A percentile compares a stretch with the other conserved stretches of the same genome.
Conservation (phyloP, 768 basidiomycete genomes). For the Albatrellus ellisii region DNA sequence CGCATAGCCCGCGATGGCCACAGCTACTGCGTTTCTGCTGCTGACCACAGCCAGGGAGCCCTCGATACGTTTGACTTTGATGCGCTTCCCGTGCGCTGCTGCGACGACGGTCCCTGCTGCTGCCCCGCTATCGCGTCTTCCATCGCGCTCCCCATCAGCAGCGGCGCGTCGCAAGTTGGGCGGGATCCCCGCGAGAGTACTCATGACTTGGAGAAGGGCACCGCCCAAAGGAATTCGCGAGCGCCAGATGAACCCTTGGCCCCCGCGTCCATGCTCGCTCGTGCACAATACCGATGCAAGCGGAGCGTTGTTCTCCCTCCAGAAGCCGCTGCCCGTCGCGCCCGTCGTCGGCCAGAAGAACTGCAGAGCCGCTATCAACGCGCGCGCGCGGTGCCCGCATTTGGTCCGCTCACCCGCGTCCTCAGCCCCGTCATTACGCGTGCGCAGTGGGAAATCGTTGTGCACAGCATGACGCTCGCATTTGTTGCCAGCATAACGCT, state of each 20-base stretch:
- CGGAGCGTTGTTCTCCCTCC: constrained; percentile 1
- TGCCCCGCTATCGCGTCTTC: constrained; percentile 10
- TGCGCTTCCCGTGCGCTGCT: constrained; percentile 18
- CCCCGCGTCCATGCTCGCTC: constrained; percentile 5
- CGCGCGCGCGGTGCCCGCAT: constrained; percentile 41
- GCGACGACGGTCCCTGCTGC: constrained; percentile 10
- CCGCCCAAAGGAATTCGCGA: no score
- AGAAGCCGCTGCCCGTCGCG: background rate
- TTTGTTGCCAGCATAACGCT: constrained; percentile 24
- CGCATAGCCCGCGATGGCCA: background rate
- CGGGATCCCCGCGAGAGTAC: no score
- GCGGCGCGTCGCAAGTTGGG: background rate
- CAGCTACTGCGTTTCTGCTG: background rate
- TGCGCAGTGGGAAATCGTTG: constrained; percentile 80
- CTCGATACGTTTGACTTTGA: constrained; percentile 23
- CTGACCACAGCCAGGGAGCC: constrained; percentile 6
- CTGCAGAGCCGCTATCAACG: background rate
- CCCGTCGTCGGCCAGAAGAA: constrained; percentile 8
- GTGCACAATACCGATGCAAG: constrained; percentile 10
- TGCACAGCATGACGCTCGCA: constrained; percentile 40
- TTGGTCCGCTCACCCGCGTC: constrained; percentile 58
- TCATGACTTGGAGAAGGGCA: no score
- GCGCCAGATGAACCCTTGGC: constrained; percentile 4
- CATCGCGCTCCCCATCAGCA: constrained; percentile 9
- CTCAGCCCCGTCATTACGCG: constrained; percentile 57